A percentile compares a stretch with the other conserved stretches of the same genome.
Evolutionary conservation across 2,329 filamentous ascomycete species (phyloP).

Genomic region (Botrytis porri): DNA sequence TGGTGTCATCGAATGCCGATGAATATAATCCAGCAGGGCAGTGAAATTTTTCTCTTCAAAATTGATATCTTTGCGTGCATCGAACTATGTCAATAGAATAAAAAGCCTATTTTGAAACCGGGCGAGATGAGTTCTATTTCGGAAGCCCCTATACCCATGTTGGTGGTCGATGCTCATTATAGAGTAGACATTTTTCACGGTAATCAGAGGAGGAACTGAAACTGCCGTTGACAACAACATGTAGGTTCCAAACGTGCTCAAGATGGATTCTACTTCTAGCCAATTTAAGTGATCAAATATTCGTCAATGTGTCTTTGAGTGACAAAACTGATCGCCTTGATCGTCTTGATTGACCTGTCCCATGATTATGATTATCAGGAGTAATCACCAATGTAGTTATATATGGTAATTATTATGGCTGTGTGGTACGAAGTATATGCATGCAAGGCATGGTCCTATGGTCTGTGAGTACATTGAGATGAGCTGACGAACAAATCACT

Average conservation of each 20-base stretch:
- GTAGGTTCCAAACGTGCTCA: not conserved
- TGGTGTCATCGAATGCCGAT: not conserved
- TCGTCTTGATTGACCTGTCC: constrained; percentile 1
- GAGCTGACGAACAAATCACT: constrained; percentile 10
- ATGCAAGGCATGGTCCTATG: not conserved
- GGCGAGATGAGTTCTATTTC: constrained; percentile 3
- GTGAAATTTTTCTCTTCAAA: not conserved
- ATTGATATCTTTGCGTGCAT: not conserved
- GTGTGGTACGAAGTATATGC: not conserved
- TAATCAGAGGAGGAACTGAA: constrained; percentile 2
- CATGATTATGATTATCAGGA: constrained; percentile 2
- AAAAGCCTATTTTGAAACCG: constrained; percentile 8
- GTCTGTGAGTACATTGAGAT: constrained; percentile 7
- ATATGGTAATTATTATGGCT: not conserved
- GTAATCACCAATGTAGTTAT: not conserved
- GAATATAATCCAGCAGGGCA: not conserved
- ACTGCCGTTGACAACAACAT: not conserved
- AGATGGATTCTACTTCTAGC: not conserved
- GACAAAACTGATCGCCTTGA: not conserved
- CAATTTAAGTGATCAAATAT: not conserved
- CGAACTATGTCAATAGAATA: not conserved
- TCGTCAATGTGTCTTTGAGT: not conserved
- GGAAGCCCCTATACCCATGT: not conserved
- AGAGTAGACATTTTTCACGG: not conserved
- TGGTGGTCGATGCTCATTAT: constrained; percentile 6